phyloP scores from a whole-genome alignment of 2,329 filamentous ascomycete genomes.

The Fonsecaea nubica region DNA sequence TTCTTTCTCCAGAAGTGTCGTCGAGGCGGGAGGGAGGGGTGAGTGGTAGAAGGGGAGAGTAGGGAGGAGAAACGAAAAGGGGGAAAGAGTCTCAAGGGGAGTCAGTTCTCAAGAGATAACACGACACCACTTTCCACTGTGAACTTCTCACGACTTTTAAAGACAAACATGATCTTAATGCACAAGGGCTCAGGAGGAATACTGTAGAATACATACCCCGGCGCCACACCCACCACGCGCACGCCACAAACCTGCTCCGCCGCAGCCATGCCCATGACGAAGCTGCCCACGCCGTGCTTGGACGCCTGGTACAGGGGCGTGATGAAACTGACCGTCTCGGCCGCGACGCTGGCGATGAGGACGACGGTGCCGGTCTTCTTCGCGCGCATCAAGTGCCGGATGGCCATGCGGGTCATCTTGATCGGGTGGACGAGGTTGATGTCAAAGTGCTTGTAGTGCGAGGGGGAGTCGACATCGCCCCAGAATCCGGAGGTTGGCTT shows the following conservation, averaged over 20 bases:
- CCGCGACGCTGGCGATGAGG: constrained; percentile 57
- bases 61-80: too few species aligned
- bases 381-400: constrained; percentile 36
- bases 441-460: constrained; percentile 54
- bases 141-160: too few species aligned
- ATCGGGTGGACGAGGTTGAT: constrained; percentile 61
- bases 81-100: too few species aligned
- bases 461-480: constrained; percentile 44
- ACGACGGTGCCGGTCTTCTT: constrained; percentile 42
- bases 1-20: not conserved
- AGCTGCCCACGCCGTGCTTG: constrained; percentile 56
- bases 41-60: too few species aligned
- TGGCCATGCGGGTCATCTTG: constrained; percentile 56
- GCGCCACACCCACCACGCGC: constrained; percentile 65
- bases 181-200: constrained; percentile 51
- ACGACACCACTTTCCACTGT: too few species aligned
- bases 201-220: constrained; percentile 53
- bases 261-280: constrained; percentile 57
- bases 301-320: constrained; percentile 56
- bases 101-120: too few species aligned
- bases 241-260: constrained; percentile 61
- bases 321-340: constrained; percentile 48
- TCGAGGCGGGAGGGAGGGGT: not conserved
- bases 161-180: too few species aligned
- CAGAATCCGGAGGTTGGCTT: constrained; percentile 6